Percentiles rank a stretch among this genome's conserved stretches.
Conservation (phyloP, 352 stramenopile genomes). For the Globisporangium heterothallicum region DNA sequence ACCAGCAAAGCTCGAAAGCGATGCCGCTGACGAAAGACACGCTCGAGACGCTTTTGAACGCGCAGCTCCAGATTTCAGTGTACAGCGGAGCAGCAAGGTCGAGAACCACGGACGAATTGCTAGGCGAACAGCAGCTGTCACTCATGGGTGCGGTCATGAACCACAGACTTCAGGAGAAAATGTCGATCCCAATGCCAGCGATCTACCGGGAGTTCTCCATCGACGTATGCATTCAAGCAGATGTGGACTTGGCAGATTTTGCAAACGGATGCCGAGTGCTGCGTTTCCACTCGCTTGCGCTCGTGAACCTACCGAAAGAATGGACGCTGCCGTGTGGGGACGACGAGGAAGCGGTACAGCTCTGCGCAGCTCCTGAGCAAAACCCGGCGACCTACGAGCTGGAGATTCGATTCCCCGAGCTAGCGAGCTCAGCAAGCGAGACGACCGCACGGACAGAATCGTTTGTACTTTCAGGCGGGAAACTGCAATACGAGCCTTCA, state of each 20-base stretch:
- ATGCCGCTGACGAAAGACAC: conserved; percentile 27
- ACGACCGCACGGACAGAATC: neutral
- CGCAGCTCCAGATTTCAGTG: conserved; percentile 36
- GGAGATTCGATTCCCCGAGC: conserved; percentile 32
- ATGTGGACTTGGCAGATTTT: conserved; percentile 50
- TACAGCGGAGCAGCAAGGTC: conserved; percentile 27
- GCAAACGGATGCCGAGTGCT: conserved; percentile 36
- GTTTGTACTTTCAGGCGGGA: conserved; percentile 32
- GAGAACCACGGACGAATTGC: conserved; percentile 24
- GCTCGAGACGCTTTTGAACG: conserved; percentile 32
- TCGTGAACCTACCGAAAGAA: conserved; percentile 36
- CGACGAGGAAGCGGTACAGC: conserved; percentile 44
- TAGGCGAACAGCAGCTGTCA: conserved; percentile 31
- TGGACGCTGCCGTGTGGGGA: conserved; percentile 36
- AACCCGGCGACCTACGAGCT: conserved; percentile 51
- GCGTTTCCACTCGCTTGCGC: conserved; percentile 23
- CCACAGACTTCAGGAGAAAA: conserved; percentile 14
- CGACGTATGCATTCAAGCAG: conserved; percentile 31
- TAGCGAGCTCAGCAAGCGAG: neutral
- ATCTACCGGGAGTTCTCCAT: conserved; percentile 23
- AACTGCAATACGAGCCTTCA: conserved; percentile 32
- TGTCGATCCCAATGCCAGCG: conserved; percentile 14
- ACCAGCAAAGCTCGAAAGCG: conserved; percentile 43
- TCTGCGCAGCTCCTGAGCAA: conserved; percentile 28
- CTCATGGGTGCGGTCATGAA: conserved; percentile 28